These are phyloP conservation scores for Hydnomerulius pinastri DNA, from an alignment of 768 basidiomycete species.

Conservation along the genomic window DNA sequence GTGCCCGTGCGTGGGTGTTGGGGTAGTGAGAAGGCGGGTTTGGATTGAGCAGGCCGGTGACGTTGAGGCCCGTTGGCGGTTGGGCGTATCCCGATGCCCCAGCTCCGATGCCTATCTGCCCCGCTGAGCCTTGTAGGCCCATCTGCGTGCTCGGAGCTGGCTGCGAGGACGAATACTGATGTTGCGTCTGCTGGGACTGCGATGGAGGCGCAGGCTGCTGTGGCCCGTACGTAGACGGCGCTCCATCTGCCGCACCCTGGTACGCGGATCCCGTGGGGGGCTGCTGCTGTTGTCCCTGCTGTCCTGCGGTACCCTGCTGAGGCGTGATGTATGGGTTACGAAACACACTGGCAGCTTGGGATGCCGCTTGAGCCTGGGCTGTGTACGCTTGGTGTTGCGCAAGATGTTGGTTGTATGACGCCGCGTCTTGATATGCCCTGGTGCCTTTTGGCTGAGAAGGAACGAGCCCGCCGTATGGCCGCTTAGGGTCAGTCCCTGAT, in stretches of 20 bases:
- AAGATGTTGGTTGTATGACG: conserved; percentile 91
- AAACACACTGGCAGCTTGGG: conserved; percentile 69
- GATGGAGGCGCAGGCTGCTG: conserved; percentile 33
- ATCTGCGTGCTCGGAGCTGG: conserved; percentile 21
- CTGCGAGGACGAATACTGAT: conserved; percentile 26
- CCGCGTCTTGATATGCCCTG: conserved; percentile 88
- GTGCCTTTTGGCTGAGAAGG: conserved; percentile 86
- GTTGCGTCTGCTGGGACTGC: conserved; percentile 22
- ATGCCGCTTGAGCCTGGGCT: conserved; percentile 77
- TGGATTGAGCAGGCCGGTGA: conserved; percentile 39
- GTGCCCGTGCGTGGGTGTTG: conserved; percentile 54
- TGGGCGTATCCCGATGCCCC: conserved; percentile 20
- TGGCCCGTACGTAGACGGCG: conserved; percentile 19
- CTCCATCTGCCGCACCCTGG: conserved; percentile 19
- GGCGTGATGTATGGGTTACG: conserved; percentile 81
- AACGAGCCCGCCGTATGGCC: conserved; percentile 91
- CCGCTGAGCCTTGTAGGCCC: neutral
- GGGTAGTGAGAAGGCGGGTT: conserved; percentile 67
- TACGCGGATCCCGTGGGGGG: conserved; percentile 18
- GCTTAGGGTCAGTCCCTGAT: conserved; percentile 64
- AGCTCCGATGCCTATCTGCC: conserved; percentile 17
- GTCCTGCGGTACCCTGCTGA: conserved; percentile 39
- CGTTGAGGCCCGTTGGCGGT: conserved; percentile 18
- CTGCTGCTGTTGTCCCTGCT: conserved; percentile 18
- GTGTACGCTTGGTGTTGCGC: conserved; percentile 93